A percentile compares a stretch with the other conserved stretches of the same genome.
Conservation (phyloP, 805 yeast species). For the Starmerella riodocensis region DNA sequence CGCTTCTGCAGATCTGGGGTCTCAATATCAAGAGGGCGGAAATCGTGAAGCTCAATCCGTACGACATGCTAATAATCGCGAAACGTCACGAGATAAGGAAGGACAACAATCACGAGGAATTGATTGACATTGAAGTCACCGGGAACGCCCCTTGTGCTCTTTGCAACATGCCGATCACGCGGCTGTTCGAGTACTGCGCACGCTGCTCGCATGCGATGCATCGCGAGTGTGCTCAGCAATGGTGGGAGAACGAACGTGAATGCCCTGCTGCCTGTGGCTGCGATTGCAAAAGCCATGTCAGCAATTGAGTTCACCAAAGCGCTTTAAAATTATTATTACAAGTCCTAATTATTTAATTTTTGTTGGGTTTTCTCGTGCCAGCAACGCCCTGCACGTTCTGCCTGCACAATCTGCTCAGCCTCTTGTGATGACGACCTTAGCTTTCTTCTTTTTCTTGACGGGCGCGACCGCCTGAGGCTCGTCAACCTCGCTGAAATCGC, state of each 20-base stretch:
- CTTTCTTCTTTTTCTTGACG: conserved; percentile 21
- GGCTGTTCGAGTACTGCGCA: conserved; percentile 53
- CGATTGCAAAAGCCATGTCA: conserved; percentile 31
- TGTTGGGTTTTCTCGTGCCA: too few relatives aligned
- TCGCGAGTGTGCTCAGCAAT: conserved; percentile 58
- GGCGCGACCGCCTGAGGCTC: conserved; percentile 5
- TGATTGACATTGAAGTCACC: conserved; percentile 2
- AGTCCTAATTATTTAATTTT: too few relatives aligned
- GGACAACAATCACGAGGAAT: neutral
- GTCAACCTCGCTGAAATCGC: conserved; percentile 13
- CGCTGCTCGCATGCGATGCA: conserved; percentile 72
- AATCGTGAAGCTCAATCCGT: conserved; percentile 53
- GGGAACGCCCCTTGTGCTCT: conserved; percentile 41
- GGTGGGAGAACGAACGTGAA: conserved; percentile 55
- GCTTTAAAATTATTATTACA: too few relatives aligned
- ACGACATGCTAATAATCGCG: conserved; percentile 9
- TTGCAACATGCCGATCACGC: conserved; percentile 49
- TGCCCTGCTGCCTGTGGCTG: conserved; percentile 88
- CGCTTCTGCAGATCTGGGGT: conserved; percentile 70
- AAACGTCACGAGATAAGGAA: neutral
- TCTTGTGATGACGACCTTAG: conserved; percentile 20
- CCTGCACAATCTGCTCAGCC: conserved; percentile 2
- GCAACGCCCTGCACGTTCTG: too few relatives aligned
- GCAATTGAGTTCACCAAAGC: neutral
- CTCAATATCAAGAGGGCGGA: conserved; percentile 67